Conservation (phyloP, 805 yeast species). For the Pichia nanzhaoensis region DNA sequence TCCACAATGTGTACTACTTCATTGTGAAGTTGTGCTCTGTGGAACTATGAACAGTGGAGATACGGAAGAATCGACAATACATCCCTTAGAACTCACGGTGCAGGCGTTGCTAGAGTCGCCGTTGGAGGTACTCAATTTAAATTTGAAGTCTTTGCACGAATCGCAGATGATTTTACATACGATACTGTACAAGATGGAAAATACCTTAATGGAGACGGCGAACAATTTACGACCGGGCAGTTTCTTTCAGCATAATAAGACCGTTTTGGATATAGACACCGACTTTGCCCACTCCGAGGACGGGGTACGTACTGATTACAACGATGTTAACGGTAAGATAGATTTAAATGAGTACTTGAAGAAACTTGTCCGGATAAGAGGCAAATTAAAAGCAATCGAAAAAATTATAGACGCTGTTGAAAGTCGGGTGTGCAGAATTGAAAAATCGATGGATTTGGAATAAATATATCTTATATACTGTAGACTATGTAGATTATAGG, state of each 20-base stretch:
- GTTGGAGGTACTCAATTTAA: constrained; percentile 43
- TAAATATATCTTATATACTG: not conserved
- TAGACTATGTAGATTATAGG: not conserved
- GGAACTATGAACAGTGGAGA: too few species aligned
- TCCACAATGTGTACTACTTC: too few species aligned
- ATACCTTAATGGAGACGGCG: constrained; percentile 23
- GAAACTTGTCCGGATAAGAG: constrained; percentile 22
- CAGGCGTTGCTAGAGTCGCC: constrained; percentile 51
- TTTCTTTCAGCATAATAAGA: not conserved
- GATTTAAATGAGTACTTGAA: constrained; percentile 18
- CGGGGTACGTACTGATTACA: constrained; percentile 13
- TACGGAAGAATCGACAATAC: constrained; percentile 24
- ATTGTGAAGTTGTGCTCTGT: too few species aligned
- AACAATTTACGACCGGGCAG: constrained; percentile 9
- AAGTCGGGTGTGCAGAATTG: constrained; percentile 28
- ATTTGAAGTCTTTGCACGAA: constrained; percentile 46
- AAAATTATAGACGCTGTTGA: constrained; percentile 33
- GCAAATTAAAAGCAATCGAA: constrained; percentile 20
- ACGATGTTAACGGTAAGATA: constrained; percentile 13
- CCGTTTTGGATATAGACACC: not conserved
- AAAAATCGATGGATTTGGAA: constrained; percentile 3
- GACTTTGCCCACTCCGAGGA: constrained; percentile 7
- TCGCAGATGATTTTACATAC: constrained; percentile 50
- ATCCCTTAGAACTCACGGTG: constrained; percentile 54
- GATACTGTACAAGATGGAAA: constrained; percentile 37